A percentile compares a stretch with the other conserved stretches of the same genome.
Conservation (phyloP, 2,329 filamentous ascomycete genomes). For the Beauveria australis region DNA sequence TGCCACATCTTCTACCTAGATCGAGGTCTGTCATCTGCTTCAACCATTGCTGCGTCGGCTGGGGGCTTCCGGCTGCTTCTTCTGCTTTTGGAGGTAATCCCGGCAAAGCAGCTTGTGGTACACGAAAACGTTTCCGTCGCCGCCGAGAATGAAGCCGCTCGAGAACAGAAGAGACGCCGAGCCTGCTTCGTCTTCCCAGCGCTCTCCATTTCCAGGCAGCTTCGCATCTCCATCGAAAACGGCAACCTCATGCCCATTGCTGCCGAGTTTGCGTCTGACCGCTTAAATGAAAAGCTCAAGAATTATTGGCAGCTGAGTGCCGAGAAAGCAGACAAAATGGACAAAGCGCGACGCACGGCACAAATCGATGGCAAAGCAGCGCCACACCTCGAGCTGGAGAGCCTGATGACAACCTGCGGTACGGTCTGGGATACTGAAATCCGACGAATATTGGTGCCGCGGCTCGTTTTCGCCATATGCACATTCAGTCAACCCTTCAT, state of each 20-base stretch:
- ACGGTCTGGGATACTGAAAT: not conserved
- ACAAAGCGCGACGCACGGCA: not conserved
- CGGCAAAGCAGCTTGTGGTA: not conserved
- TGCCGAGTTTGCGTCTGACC: conserved; percentile 1
- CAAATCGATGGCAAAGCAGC: not conserved
- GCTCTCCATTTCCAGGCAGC: not conserved
- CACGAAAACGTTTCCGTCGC: not conserved
- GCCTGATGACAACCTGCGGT: not conserved
- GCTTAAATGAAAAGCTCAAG: conserved; percentile 1
- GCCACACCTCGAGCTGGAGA: not conserved
- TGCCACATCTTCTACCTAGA: not conserved
- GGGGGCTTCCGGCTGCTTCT: not conserved
- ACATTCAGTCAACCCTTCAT: conserved; percentile 6
- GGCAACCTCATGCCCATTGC: conserved; percentile 7
- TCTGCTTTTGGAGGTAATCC: not conserved
- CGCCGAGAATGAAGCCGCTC: not conserved
- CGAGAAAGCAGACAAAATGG: not conserved
- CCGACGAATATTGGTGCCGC: not conserved
- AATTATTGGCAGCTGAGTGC: not conserved
- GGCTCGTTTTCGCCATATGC: not conserved
- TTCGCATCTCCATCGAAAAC: conserved; percentile 7
- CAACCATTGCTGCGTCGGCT: not conserved
- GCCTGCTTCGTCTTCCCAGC: not conserved
- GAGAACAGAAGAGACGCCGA: not conserved
- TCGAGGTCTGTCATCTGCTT: not conserved